Evolutionary conservation across 768 basidiomycete genomes (phyloP).

Genomic region (Suillus subalutaceus): DNA sequence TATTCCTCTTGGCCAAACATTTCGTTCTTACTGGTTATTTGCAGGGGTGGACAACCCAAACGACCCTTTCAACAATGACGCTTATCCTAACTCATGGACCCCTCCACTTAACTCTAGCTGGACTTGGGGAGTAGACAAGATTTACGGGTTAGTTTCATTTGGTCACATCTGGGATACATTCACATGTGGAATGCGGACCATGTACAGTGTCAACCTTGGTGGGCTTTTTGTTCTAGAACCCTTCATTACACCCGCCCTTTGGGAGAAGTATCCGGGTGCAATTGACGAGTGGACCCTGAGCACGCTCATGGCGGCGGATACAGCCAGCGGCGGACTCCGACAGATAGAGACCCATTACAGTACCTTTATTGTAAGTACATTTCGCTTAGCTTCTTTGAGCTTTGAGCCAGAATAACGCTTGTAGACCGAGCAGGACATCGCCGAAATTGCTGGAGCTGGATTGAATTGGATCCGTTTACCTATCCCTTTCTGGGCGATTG

Average conservation of each 20-base stretch:
- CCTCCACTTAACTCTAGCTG: conserved; percentile 78
- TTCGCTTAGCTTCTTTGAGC: conserved; percentile 6
- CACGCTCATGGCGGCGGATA: conserved; percentile 64
- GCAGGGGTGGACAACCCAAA: conserved; percentile 68
- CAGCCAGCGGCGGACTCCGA: conserved; percentile 57
- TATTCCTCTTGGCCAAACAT: background rate
- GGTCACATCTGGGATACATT: background rate
- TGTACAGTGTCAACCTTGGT: conserved; percentile 66
- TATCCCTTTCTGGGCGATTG: conserved; percentile 86
- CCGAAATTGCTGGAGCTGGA: conserved; percentile 85
- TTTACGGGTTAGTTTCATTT: conserved; percentile 52
- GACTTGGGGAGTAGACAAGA: conserved; percentile 64
- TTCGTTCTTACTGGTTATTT: conserved; percentile 5
- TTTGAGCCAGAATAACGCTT: conserved; percentile 7
- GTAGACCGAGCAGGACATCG: conserved; percentile 88
- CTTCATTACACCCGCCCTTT: conserved; percentile 69
- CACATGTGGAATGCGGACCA: background rate
- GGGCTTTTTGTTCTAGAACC: conserved; percentile 81
- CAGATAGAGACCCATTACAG: conserved; percentile 78
- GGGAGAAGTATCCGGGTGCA: conserved; percentile 57
- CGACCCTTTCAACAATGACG: conserved; percentile 75
- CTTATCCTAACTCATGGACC: conserved; percentile 78
- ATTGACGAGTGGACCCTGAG: conserved; percentile 74
- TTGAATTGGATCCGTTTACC: conserved; percentile 84
- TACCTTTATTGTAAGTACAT: conserved; percentile 72